Evolutionary conservation across 2,329 filamentous ascomycete genomes (phyloP).

Genomic region (Atkinsonella hypoxylon): DNA sequence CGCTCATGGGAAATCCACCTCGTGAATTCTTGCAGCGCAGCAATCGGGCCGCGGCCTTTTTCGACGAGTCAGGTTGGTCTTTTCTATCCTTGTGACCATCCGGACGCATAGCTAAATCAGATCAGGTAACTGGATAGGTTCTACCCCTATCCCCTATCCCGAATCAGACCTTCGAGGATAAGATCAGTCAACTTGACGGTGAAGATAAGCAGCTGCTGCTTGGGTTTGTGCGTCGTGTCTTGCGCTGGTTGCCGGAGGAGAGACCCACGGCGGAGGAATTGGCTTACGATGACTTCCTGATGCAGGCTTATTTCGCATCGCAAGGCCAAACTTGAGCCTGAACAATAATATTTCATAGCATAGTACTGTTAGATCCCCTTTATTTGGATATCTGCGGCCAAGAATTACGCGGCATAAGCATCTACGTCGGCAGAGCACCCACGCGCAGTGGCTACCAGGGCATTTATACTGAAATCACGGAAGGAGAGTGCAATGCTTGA

Average conservation of each 20-base stretch:
- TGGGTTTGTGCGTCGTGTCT: conserved; percentile 10
- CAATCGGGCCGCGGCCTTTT: neutral
- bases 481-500: no score
- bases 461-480: no score
- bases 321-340: no score
- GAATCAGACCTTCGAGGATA: conserved; percentile 12
- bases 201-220: conserved; percentile 12
- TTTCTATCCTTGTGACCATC: no score
- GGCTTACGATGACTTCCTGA: conserved; percentile 7
- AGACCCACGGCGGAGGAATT: conserved; percentile 14
- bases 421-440: no score
- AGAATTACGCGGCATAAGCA: no score
- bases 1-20: conserved; percentile 22
- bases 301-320: no score
- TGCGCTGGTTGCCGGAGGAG: conserved; percentile 16
- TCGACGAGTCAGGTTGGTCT: no score
- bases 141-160: conserved; percentile 15
- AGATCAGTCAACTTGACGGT: conserved; percentile 11
- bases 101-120: neutral
- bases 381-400: no score
- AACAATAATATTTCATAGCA: no score
- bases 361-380: no score
- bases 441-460: no score
- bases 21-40: conserved; percentile 21
- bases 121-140: conserved; percentile 16